A percentile compares a stretch with the other conserved stretches of the same genome.
These are phyloP conservation scores for Phytophthora litchii DNA, from an alignment of 352 stramenopile genomes.

Conservation along the genomic window DNA sequence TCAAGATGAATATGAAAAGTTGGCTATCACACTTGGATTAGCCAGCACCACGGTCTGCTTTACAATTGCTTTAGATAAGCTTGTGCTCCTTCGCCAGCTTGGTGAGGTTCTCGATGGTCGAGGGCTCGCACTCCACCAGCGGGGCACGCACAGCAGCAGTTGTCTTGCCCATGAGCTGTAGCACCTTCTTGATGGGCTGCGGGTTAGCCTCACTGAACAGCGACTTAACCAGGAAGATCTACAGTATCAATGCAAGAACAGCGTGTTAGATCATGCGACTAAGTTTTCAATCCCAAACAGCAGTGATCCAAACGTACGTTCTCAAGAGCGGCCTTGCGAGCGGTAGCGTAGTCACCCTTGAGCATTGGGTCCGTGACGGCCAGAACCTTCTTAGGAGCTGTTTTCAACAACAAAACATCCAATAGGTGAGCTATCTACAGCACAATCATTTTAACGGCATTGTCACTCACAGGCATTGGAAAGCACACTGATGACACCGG, in stretches of 20 bases:
- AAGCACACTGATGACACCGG: conserved; percentile 91
- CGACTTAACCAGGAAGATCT: conserved; percentile 91
- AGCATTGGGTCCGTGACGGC: conserved; percentile 79
- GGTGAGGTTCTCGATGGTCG: conserved; percentile 69
- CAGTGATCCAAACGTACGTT: conserved; percentile 59
- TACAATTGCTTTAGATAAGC: conserved; percentile 55
- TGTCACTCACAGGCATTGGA: conserved; percentile 81
- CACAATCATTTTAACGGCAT: background rate
- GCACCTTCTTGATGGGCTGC: conserved; percentile 91
- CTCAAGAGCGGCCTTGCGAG: conserved; percentile 83
- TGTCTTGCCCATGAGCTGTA: conserved; percentile 90
- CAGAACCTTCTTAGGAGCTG: conserved; percentile 86
- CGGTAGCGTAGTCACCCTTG: conserved; percentile 80
- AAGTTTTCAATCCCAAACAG: background rate
- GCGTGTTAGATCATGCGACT: conserved; percentile 3
- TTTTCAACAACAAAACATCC: conserved; percentile 11
- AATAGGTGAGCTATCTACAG: conserved; percentile 4
- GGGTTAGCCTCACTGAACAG: conserved; percentile 93
- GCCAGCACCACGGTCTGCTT: conserved; percentile 10
- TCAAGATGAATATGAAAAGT: conserved; percentile 22
- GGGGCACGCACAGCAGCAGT: conserved; percentile 72
- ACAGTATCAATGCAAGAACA: conserved; percentile 2
- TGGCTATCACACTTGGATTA: conserved; percentile 23
- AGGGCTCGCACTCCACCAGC: conserved; percentile 71
- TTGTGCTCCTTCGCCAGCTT: conserved; percentile 76